A percentile compares a stretch with the other conserved stretches of the same genome.
Evolutionary conservation across 176 grass and related monocot species (phyloP).

Genomic region (Phoenix dactylifera): DNA sequence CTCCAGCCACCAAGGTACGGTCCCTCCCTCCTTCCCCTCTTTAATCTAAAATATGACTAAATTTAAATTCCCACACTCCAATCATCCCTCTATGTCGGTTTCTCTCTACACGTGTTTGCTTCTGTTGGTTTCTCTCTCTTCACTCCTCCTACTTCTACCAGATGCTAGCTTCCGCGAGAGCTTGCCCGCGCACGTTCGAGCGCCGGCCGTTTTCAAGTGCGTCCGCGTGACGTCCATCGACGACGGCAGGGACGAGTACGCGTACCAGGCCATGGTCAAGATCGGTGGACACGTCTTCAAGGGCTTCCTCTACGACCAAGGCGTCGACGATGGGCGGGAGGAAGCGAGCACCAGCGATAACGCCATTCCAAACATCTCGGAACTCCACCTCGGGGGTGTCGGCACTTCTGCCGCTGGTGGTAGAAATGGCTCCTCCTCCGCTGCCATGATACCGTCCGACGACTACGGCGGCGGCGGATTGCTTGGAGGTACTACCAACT

Average conservation of each 20-base stretch:
- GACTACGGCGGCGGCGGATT: slow-evolving; percentile 44
- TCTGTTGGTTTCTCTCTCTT: background rate
- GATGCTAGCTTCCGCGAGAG: slow-evolving; percentile 48
- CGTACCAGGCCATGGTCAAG: slow-evolving; percentile 79
- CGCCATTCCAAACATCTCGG: slow-evolving; percentile 52
- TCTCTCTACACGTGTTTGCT: background rate
- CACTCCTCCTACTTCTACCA: slow-evolving; percentile 17
- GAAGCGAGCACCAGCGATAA: slow-evolving; percentile 37
- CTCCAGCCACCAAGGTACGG: slow-evolving; percentile 82
- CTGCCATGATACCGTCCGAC: slow-evolving; percentile 21
- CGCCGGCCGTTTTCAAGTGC: slow-evolving; percentile 87
- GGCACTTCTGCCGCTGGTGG: background rate
- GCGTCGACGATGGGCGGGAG: slow-evolving; percentile 36
- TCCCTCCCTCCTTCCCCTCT: background rate
- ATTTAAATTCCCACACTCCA: background rate
- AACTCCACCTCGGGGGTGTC: slow-evolving; percentile 67
- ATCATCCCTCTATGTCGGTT: background rate
- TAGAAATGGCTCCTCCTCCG: slow-evolving; percentile 22
- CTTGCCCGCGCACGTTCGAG: slow-evolving; percentile 72
- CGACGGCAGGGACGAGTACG: slow-evolving; percentile 55
- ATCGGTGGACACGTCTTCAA: slow-evolving; percentile 91
- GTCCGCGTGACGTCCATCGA: slow-evolving; percentile 79
- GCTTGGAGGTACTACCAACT: slow-evolving; percentile 45
- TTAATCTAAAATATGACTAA: too few relatives aligned
- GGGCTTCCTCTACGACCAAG: slow-evolving; percentile 88